Base-by-base conservation (phyloP, 2,329 filamentous ascomycete genomes). In the Xylaria sp. region DNA sequence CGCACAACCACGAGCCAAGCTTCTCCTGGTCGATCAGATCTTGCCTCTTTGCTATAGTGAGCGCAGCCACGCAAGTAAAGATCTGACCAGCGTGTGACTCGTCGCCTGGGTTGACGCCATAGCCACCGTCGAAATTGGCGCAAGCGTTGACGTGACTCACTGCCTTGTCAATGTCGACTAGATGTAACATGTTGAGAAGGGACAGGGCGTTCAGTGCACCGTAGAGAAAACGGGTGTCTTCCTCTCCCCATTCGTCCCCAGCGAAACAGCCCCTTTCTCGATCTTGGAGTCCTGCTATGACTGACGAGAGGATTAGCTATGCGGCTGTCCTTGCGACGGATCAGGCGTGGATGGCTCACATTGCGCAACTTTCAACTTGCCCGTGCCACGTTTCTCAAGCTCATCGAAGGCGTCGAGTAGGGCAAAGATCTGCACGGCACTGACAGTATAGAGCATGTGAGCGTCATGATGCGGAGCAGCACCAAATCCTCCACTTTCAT, bases 1-100 rank as follows among this genome's bases (percentile, higher is more conserved):
- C 96, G 80, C 94, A 97, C 63, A 99, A 85, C 96, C 96, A 99
- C 58, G 89, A 88, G 20, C 90, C 94, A 4, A 98, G 84, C 74
- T 91, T 92, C 77, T 97, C 93, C 69, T 87, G 87, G 77, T 97
- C 89, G 54, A 97, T 90, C 17, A 95, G 83, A 75, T 97, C 93
- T 56, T 97, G 86, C 56, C 92, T 88, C 26, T 89, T 90, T 48
- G 92, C 93, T 73, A 99, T 97, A 51, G 92, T 87, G 66, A 99
- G 84, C 23, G 95, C 93, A 13, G 90, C 94, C 23, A 98, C 86
- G 78, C 96, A 99, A 6, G 95, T 97, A 79, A 97, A 97, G 54
- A 98, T 93, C 81, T 99, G 96, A 15, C 94, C 96, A 0, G 95
- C 90, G 80, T 99, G 96, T 31, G 94, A 97, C 81, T 99, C 96